A percentile compares a stretch with the other conserved stretches of the same genome.
Evolutionary conservation across 2,329 filamentous ascomycete genomes (phyloP).

Genomic region (Clonostachys chloroleuca): DNA sequence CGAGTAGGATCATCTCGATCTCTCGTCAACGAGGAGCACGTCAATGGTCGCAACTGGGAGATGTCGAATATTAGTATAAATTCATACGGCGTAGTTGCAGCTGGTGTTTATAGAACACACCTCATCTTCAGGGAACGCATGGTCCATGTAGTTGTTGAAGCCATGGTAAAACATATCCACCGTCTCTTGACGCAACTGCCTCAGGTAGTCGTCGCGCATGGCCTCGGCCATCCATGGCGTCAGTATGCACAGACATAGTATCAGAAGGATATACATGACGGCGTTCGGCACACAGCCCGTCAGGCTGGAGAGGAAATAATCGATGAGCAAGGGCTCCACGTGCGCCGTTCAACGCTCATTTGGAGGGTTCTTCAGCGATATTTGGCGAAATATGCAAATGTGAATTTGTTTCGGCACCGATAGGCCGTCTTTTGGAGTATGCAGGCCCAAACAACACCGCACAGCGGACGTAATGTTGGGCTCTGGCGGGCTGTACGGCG

Average conservation of each 20-base stretch:
- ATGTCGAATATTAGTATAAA: background rate
- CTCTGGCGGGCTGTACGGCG: background rate
- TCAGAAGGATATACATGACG: constrained; percentile 18
- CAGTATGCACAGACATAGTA: constrained; percentile 17
- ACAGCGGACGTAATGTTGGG: constrained; percentile 1
- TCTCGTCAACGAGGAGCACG: constrained; percentile 79
- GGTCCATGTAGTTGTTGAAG: constrained; percentile 87
- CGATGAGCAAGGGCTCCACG: constrained; percentile 1
- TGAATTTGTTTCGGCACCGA: too few relatives aligned
- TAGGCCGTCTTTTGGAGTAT: too few relatives aligned
- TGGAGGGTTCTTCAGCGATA: background rate
- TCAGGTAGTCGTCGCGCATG: constrained; percentile 53
- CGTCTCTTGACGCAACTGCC: constrained; percentile 53
- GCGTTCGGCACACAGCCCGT: background rate
- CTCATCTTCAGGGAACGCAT: constrained; percentile 96
- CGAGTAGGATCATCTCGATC: constrained; percentile 76
- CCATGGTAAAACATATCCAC: constrained; percentile 94
- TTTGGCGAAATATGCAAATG: too few relatives aligned
- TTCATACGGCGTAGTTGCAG: background rate
- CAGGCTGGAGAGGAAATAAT: background rate
- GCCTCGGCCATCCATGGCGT: constrained; percentile 37
- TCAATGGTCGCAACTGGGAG: constrained; percentile 71
- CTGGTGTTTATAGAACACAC: constrained; percentile 22
- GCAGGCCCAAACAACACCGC: background rate
- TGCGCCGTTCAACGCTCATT: constrained; percentile 1